A percentile compares a stretch with the other conserved stretches of the same genome.
These are phyloP conservation scores for Lasiodiplodia sp. DNA, from an alignment of 2,329 filamentous ascomycete genomes.

Conservation along the genomic window DNA sequence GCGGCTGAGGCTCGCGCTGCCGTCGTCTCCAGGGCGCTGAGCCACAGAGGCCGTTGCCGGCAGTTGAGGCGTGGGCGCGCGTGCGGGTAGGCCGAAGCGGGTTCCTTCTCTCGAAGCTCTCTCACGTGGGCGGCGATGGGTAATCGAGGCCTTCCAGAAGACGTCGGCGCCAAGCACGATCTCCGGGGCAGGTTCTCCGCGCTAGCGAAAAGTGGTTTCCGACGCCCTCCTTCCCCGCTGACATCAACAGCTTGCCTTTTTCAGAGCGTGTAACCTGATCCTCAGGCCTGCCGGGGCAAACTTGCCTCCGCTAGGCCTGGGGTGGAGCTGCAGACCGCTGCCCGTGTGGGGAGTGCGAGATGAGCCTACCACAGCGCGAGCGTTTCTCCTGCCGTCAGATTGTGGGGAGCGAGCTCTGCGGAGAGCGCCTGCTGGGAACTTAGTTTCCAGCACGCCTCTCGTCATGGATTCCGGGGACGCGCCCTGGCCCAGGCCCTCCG, in stretches of 20 bases:
- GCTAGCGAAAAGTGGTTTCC: conserved; percentile 31
- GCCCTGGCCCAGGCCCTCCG: conserved; percentile 15
- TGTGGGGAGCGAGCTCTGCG: conserved; percentile 20
- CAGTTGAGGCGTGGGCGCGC: neutral
- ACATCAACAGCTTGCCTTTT: conserved; percentile 28
- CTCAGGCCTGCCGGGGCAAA: conserved; percentile 20
- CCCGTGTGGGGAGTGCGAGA: neutral
- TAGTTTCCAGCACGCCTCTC: conserved; percentile 28
- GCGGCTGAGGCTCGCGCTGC: conserved; percentile 6
- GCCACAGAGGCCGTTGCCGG: conserved; percentile 8
- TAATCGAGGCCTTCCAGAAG: conserved; percentile 26
- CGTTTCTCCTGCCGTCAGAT: conserved; percentile 21
- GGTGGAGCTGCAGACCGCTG: neutral
- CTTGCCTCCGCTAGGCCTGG: conserved; percentile 1
- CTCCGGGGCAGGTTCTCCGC: conserved; percentile 15
- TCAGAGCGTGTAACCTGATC: conserved; percentile 24
- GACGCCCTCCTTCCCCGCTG: conserved; percentile 26
- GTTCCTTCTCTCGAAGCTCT: conserved; percentile 7
- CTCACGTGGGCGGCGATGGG: conserved; percentile 4
- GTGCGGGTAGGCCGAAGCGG: conserved; percentile 19
- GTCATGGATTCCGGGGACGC: conserved; percentile 29
- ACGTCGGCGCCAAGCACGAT: conserved; percentile 3
- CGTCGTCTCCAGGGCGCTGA: conserved; percentile 1
- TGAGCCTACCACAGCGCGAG: conserved; percentile 20
- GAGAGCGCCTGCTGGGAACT: conserved; percentile 26